Percentiles rank a stretch among this genome's conserved stretches.
These are phyloP conservation scores for Plectosphaerella sp. DNA, from an alignment of 2,329 filamentous ascomycete species.

Conservation along the genomic window DNA sequence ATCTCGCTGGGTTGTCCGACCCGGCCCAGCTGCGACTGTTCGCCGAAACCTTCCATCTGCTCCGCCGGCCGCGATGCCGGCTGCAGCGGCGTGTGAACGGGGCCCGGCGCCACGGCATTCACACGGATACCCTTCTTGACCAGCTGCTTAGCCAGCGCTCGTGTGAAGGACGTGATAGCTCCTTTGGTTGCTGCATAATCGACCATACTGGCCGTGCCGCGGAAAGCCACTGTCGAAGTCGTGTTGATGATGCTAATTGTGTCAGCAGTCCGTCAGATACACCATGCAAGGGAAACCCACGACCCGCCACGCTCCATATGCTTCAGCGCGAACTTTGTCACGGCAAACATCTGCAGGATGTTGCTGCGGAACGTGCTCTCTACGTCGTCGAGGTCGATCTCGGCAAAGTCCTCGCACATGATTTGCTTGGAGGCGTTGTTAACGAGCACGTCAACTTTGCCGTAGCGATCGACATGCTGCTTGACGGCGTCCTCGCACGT, in stretches of 20 bases:
- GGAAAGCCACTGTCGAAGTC: constrained; percentile 48
- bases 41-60: constrained; percentile 39
- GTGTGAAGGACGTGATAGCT: constrained; percentile 52
- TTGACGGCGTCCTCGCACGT: constrained; percentile 47
- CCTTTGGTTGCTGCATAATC: constrained; percentile 57
- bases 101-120: constrained; percentile 37
- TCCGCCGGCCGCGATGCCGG: constrained; percentile 35
- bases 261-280: not conserved
- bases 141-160: constrained; percentile 46
- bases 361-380: constrained; percentile 54
- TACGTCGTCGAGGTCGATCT: constrained; percentile 50
- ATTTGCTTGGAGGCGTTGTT: constrained; percentile 57
- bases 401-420: constrained; percentile 44
- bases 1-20: constrained; percentile 39
- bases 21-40: constrained; percentile 28
- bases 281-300: constrained; percentile 21
- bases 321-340: constrained; percentile 51
- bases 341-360: constrained; percentile 54
- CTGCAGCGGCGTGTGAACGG: constrained; percentile 39
- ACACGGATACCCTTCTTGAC: constrained; percentile 54
- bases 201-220: constrained; percentile 43
- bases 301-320: constrained; percentile 47
- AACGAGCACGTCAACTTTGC: constrained; percentile 43
- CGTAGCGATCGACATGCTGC: constrained; percentile 43
- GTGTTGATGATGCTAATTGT: constrained; percentile 50